Percentiles rank a stretch among this genome's conserved stretches.
phyloP scores from a whole-genome alignment of 2,329 filamentous ascomycete species.

The Ophiostoma quercus region DNA sequence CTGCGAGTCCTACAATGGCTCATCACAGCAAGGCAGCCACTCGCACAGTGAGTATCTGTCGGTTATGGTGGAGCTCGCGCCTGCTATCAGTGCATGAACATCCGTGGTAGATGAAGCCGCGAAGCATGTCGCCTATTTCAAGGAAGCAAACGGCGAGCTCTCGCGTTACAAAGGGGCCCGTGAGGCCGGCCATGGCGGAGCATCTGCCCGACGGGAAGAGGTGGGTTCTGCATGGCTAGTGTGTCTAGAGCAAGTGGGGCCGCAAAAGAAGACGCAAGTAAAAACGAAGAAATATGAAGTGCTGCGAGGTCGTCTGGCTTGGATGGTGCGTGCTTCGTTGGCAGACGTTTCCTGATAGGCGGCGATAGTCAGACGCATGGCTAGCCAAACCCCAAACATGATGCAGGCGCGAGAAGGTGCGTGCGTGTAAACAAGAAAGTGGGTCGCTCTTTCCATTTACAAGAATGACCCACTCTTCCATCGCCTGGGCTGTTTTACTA shows the following conservation, averaged over 20 bases:
- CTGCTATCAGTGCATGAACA: neutral
- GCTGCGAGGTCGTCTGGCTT: neutral
- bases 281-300: neutral
- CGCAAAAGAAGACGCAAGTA: neutral
- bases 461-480: neutral
- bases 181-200: conserved; percentile 2
- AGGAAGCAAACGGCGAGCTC: neutral
- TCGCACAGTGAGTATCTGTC: neutral
- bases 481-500: neutral
- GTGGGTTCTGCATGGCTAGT: neutral
- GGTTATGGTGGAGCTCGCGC: neutral
- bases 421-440: neutral
- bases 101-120: neutral
- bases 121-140: neutral
- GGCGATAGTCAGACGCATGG: neutral
- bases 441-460: neutral
- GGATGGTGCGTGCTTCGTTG: neutral
- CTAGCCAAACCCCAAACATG: neutral
- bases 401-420: neutral
- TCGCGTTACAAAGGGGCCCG: neutral
- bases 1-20: neutral
- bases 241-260: neutral
- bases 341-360: neutral
- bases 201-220: neutral
- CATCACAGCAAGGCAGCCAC: neutral